These are phyloP conservation scores for Verbascum thapsus DNA, from an alignment of 257 asterid species.

Conservation along the genomic window DNA sequence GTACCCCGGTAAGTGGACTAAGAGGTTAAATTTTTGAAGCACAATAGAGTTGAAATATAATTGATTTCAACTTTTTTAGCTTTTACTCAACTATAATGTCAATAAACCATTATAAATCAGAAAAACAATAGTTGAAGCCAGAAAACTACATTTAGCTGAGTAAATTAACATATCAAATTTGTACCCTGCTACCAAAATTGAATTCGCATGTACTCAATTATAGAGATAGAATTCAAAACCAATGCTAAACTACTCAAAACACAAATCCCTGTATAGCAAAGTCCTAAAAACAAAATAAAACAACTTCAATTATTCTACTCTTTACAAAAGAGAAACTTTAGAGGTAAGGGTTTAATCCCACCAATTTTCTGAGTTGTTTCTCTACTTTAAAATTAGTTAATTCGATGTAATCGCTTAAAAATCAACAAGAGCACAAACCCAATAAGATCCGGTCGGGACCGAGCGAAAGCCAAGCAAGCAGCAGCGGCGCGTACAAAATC, in stretches of 20 bases:
- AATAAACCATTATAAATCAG: conserved; percentile 1
- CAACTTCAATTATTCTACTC: neutral
- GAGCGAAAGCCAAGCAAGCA: conserved; percentile 67
- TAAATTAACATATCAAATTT: conserved; percentile 2
- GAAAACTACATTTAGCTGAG: neutral
- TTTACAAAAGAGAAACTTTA: neutral
- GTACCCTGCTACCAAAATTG: neutral
- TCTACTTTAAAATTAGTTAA: too few relatives aligned
- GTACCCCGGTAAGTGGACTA: conserved; percentile 1
- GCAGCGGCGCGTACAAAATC: conserved; percentile 61
- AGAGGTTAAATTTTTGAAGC: neutral
- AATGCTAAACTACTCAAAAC: neutral
- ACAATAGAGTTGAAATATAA: neutral
- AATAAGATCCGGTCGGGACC: conserved; percentile 61
- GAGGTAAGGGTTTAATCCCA: too few relatives aligned
- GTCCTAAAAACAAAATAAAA: neutral
- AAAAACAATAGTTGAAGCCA: neutral
- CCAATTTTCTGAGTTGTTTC: too few relatives aligned
- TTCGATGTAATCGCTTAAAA: too few relatives aligned
- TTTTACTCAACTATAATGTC: neutral
- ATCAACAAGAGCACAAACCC: conserved; percentile 46
- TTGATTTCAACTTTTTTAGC: neutral
- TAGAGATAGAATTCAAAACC: neutral
- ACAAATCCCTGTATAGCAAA: neutral
- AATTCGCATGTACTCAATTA: too few relatives aligned